phyloP scores from a whole-genome alignment of 2,329 filamentous ascomycete genomes.

The Xylariaceae sp. region DNA sequence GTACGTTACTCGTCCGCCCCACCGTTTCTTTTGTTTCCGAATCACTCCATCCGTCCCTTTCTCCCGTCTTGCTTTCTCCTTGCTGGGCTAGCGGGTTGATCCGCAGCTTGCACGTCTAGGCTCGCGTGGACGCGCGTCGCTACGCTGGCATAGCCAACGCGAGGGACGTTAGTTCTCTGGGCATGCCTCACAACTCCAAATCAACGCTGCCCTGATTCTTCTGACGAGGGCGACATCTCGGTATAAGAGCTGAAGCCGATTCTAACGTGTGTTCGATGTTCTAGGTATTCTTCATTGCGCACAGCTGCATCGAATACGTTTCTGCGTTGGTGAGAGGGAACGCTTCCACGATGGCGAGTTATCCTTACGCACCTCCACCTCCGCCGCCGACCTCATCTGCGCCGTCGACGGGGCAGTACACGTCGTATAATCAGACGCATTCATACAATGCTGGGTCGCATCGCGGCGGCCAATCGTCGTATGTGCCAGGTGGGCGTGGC shows the following conservation, averaged over 20 bases:
- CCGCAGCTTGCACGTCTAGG: not conserved
- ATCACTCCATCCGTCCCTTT: not conserved
- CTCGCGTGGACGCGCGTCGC: not conserved
- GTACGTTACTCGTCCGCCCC: not conserved
- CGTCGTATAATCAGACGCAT: constrained; percentile 35
- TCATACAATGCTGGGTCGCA: constrained; percentile 38
- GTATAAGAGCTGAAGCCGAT: not conserved
- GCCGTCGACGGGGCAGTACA: constrained; percentile 27
- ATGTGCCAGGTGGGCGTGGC: constrained; percentile 22
- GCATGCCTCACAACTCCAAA: not conserved
- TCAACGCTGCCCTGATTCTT: not conserved
- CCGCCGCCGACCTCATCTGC: constrained; percentile 30
- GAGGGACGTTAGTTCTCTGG: not conserved
- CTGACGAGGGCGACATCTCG: not conserved
- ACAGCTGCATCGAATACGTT: not conserved
- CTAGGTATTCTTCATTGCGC: constrained; percentile 6
- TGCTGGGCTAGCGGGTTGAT: not conserved
- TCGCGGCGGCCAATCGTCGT: constrained; percentile 26
- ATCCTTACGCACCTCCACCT: constrained; percentile 31
- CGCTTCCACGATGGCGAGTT: constrained; percentile 27
- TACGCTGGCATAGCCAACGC: not conserved
- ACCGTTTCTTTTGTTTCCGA: not conserved
- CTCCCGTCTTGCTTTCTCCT: not conserved
- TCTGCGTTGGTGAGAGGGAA: not conserved
- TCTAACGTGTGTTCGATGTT: constrained; percentile 1